A percentile compares a stretch with the other conserved stretches of the same genome.
Evolutionary conservation across 345 rosid species (phyloP).

Genomic region (Psidium friedrichsthalianum): DNA sequence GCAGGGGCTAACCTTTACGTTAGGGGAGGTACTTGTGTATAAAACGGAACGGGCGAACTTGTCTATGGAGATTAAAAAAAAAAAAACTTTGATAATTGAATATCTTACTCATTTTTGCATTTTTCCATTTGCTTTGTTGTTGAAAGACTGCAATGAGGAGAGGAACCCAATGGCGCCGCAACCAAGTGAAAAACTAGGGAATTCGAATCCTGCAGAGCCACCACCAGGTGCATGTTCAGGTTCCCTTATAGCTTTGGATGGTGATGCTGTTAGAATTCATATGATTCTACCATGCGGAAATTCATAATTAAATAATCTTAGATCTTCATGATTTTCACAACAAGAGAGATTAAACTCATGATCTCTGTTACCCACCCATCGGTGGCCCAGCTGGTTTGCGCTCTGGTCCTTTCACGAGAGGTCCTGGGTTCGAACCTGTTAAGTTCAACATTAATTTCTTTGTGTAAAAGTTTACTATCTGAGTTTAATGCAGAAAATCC

Average conservation of each 20-base stretch:
- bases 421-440: no score
- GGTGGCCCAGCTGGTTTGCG: no score
- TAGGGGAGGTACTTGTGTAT: no score
- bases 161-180: background rate
- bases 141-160: background rate
- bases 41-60: no score
- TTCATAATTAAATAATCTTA: no score
- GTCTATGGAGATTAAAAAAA: no score
- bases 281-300: no score
- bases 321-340: no score
- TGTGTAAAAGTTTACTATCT: background rate
- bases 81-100: no score
- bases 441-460: background rate
- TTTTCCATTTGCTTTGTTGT: background rate
- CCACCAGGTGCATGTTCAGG: background rate
- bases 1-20: no score
- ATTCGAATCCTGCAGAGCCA: background rate
- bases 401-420: no score
- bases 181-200: background rate
- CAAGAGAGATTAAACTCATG: background rate
- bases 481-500: background rate
- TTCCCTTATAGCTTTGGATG: background rate
- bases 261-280: no score
- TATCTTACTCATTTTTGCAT: background rate
- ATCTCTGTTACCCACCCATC: background rate